These are phyloP conservation scores for Peribolospora kevripleyi DNA, from an alignment of 768 basidiomycete genomes.

Conservation along the genomic window DNA sequence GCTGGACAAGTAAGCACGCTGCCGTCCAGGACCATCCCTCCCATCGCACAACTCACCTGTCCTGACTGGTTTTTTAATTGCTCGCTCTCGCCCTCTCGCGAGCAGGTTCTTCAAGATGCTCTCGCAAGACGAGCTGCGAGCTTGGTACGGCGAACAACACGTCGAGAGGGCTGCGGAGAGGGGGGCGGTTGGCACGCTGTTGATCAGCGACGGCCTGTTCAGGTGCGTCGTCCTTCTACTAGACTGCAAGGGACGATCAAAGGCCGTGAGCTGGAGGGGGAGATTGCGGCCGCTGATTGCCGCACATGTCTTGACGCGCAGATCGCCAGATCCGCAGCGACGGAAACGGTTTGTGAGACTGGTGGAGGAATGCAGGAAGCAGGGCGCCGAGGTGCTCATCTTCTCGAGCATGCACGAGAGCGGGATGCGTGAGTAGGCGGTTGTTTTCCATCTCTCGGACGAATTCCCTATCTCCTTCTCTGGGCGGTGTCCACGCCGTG, in stretches of 20 bases:
- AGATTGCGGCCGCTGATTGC: not conserved
- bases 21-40: conserved; percentile 4
- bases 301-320: conserved; percentile 16
- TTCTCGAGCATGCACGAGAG: conserved; percentile 99
- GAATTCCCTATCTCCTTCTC: not conserved
- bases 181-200: conserved; percentile 73
- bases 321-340: conserved; percentile 50
- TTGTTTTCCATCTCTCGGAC: not conserved
- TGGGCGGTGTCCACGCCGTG: not conserved
- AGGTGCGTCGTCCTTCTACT: conserved; percentile 27
- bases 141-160: conserved; percentile 96
- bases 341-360: conserved; percentile 65
- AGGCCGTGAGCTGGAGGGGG: not conserved
- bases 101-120: conserved; percentile 93
- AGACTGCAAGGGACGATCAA: not conserved
- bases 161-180: conserved; percentile 74
- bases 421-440: conserved; percentile 54
- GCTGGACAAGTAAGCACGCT: conserved; percentile 76
- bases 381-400: conserved; percentile 79
- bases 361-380: conserved; percentile 66
- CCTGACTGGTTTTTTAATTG: not conserved
- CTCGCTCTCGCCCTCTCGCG: not conserved
- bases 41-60: not conserved
- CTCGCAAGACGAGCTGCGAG: conserved; percentile 73
- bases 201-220: conserved; percentile 89